phyloP scores from a whole-genome alignment of 2,329 filamentous ascomycete species.

The Elsinoe perseae region DNA sequence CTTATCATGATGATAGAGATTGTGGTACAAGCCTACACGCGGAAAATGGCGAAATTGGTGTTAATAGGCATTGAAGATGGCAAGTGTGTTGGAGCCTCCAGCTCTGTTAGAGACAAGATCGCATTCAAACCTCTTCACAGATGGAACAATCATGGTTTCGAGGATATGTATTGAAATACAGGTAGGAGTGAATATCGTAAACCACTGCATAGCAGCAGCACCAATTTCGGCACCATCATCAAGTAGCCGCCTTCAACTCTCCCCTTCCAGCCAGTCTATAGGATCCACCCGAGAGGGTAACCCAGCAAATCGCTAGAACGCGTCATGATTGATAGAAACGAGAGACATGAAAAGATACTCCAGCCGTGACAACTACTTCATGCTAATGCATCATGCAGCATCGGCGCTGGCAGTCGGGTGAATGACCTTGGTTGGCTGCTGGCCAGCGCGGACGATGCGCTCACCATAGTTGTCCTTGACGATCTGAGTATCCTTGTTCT shows the following conservation, averaged over 20 bases:
- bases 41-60: too few species aligned
- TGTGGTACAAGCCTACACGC: too few species aligned
- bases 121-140: too few species aligned
- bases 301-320: conserved; percentile 10
- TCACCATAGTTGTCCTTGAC: conserved; percentile 74
- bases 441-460: conserved; percentile 76
- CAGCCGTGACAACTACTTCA: background rate
- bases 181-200: conserved; percentile 1
- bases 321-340: conserved; percentile 13
- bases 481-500: conserved; percentile 74
- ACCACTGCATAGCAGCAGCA: background rate
- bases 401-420: conserved; percentile 76
- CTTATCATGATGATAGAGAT: background rate
- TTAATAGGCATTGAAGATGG: too few species aligned
- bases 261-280: conserved; percentile 3
- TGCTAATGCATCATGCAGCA: conserved; percentile 53
- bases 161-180: background rate
- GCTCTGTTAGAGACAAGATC: too few species aligned
- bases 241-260: background rate
- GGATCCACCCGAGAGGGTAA: background rate
- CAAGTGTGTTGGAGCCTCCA: too few species aligned
- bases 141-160: background rate
- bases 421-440: conserved; percentile 74
- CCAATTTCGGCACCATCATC: background rate
- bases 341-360: conserved; percentile 7